Evolutionary conservation across 1,139 yeast species (phyloP), one percentile per base, ranked within the genome.

Genomic region (Lizanozyma gosingica): DNA sequence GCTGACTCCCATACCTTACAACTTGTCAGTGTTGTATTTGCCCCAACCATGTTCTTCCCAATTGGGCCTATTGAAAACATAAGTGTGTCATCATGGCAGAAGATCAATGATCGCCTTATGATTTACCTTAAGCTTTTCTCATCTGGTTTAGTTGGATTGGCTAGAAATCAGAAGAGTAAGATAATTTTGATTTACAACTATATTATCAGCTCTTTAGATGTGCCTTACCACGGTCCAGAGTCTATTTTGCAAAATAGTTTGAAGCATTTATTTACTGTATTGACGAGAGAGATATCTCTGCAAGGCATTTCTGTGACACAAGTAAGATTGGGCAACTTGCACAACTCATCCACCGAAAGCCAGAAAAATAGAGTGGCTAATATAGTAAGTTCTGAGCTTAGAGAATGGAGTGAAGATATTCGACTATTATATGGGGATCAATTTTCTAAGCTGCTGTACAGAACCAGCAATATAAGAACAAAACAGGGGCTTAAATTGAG

Each of bases 1-100:
- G 81, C 80, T 0, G 59, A 59, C 4, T 62, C 80, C 3, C 84
- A 80, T 50, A 60, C 56, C 36, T 67, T 80, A 45, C 55, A 60
- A 34, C 63, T 82, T n/a, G 67, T 71, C 2, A 81, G 81, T 3
- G 76, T 81, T 16, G 60, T 83, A 11, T 70, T 82, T 40, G 64
- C 83, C 2, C 90, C 90, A 0, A 79, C 73, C 48, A 60, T 80
- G 44, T 76, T 72, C 51, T 80, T 77, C 58, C 85, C 86, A 2
- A 60, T 79, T 1, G 90, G 88, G 0, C 87, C 88, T 1, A 62
- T 81, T 15, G 87, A 82, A 49, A 67, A 76, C 37, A 61, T 78
- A n/a, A 55, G 76, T 2, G 59, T 69, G 14, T 62, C 65, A 6
- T 68, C 76, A 3, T 80, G 87, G 87, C 56, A 62, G 9, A 69